phyloP scores from a whole-genome alignment of 2,329 filamentous ascomycete species.

The Botrytis tulipae region DNA sequence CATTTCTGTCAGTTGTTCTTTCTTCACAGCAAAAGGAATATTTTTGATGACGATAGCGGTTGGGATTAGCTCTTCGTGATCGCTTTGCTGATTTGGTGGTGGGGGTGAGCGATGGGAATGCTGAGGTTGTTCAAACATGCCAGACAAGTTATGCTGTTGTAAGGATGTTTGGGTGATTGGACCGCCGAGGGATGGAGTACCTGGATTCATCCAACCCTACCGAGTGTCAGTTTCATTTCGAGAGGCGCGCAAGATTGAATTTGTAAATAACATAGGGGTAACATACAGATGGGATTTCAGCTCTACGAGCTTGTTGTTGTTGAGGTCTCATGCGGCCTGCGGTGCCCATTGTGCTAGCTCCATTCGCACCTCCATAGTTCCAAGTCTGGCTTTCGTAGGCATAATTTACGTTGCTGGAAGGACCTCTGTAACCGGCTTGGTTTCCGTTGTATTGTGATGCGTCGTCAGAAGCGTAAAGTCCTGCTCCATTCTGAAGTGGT shows the following conservation, averaged over 20 bases:
- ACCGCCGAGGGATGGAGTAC: conserved; percentile 47
- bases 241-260: conserved; percentile 28
- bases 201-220: conserved; percentile 48
- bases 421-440: conserved; percentile 32
- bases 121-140: conserved; percentile 31
- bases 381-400: conserved; percentile 76
- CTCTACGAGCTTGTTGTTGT: conserved; percentile 47
- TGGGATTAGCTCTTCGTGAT: conserved; percentile 81
- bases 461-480: conserved; percentile 70
- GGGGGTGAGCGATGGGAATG: conserved; percentile 28
- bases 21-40: conserved; percentile 97
- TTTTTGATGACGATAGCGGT: conserved; percentile 99
- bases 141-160: conserved; percentile 26
- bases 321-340: conserved; percentile 54
- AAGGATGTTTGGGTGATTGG: conserved; percentile 14
- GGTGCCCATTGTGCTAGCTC: conserved; percentile 63
- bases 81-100: conserved; percentile 25
- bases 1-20: conserved; percentile 86
- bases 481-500: conserved; percentile 42
- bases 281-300: conserved; percentile 67
- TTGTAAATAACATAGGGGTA: conserved; percentile 43
- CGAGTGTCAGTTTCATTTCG: background rate
- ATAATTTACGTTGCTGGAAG: conserved; percentile 41
- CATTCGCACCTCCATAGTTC: conserved; percentile 64
- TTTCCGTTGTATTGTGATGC: conserved; percentile 52